Percentiles rank a stretch among this genome's conserved stretches.
Evolutionary conservation across 2,329 filamentous ascomycete species (phyloP).

Genomic region (Fusarium nurragi): DNA sequence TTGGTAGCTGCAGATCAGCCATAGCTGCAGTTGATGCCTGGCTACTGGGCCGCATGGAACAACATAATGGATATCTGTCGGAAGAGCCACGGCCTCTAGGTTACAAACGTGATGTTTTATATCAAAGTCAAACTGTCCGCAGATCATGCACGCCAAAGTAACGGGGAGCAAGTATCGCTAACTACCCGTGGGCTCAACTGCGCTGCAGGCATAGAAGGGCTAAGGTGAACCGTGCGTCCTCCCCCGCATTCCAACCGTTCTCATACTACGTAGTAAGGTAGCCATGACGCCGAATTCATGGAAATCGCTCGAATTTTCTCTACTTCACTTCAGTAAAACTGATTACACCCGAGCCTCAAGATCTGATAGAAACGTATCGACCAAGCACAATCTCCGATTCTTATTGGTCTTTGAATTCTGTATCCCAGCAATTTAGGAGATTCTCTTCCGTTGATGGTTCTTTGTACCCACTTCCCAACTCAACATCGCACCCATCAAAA

Average conservation of each 20-base stretch:
- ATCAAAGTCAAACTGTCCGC: not conserved
- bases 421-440: not conserved
- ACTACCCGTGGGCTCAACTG: not conserved
- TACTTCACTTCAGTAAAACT: not conserved
- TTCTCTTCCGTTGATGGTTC: not conserved
- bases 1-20: conserved; percentile 19
- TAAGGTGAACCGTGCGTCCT: conserved; percentile 31
- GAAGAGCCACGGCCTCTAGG: not conserved
- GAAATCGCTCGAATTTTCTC: not conserved
- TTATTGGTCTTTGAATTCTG: not conserved
- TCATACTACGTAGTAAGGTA: too few species aligned
- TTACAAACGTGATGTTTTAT: not conserved
- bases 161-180: conserved; percentile 7
- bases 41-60: not conserved
- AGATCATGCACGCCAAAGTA: conserved; percentile 1
- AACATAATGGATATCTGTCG: too few species aligned
- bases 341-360: not conserved
- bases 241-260: conserved; percentile 38
- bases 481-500: not conserved
- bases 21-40: not conserved
- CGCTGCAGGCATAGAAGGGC: not conserved
- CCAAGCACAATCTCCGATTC: too few species aligned
- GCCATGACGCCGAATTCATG: conserved; percentile 3
- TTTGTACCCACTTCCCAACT: conserved; percentile 9
- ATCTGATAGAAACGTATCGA: not conserved